Evolutionary conservation across 768 basidiomycete genomes (phyloP).

Genomic region (Termitomyces sp.): DNA sequence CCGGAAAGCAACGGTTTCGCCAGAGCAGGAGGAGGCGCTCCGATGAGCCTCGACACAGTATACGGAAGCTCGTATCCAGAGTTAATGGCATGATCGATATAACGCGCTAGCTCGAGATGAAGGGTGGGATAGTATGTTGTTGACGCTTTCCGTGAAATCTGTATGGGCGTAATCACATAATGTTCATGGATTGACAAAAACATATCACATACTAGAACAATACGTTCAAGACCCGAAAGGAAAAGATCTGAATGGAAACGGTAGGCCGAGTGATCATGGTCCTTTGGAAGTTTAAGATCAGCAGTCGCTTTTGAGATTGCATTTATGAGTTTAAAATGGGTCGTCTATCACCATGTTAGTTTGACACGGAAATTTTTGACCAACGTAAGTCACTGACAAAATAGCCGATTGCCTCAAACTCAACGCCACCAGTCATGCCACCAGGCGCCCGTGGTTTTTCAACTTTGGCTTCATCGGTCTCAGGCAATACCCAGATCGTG

Average conservation of each 20-base stretch:
- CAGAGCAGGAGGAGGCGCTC: slow-evolving; percentile 66
- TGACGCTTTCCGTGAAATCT: slow-evolving; percentile 96
- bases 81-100: slow-evolving; percentile 62
- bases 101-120: slow-evolving; percentile 91
- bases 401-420: slow-evolving; percentile 96
- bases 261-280: slow-evolving; percentile 73
- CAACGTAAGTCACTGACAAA: slow-evolving; percentile 57
- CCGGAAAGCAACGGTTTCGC: slow-evolving; percentile 40
- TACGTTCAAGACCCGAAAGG: slow-evolving; percentile 87
- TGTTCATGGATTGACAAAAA: background rate
- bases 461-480: slow-evolving; percentile 80
- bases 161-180: background rate
- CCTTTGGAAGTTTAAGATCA: slow-evolving; percentile 60
- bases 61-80: slow-evolving; percentile 80
- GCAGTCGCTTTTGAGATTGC: slow-evolving; percentile 64
- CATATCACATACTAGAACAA: slow-evolving; percentile 66
- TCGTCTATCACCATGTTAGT: slow-evolving; percentile 51
- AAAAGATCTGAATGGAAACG: slow-evolving; percentile 86
- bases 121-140: slow-evolving; percentile 91
- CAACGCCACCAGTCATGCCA: slow-evolving; percentile 98
- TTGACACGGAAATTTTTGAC: background rate
- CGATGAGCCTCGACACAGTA: slow-evolving; percentile 75
- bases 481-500: slow-evolving; percentile 79
- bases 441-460: slow-evolving; percentile 93
- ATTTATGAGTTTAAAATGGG: slow-evolving; percentile 86